Evolutionary conservation across 2,329 filamentous ascomycete species (phyloP).

Genomic region (Stagonosporopsis cucurbitacearum): DNA sequence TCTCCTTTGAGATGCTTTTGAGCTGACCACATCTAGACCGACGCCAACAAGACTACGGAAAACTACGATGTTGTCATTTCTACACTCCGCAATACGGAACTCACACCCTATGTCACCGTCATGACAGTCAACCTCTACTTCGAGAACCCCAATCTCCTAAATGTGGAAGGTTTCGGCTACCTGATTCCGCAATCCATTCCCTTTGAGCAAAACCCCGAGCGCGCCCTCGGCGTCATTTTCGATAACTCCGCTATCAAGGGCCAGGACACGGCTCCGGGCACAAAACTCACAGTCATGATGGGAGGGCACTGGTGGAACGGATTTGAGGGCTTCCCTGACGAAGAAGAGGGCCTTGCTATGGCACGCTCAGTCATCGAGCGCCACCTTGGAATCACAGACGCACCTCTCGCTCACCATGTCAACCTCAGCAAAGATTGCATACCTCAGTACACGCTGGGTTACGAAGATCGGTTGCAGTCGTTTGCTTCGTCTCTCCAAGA

Average conservation of each 20-base stretch:
- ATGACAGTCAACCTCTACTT: conserved; percentile 95
- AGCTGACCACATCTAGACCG: conserved; percentile 26
- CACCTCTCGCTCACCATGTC: conserved; percentile 67
- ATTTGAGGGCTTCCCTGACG: conserved; percentile 66
- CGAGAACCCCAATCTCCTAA: conserved; percentile 67
- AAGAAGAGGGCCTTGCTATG: conserved; percentile 71
- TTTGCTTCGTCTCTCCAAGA: conserved; percentile 62
- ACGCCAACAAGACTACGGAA: conserved; percentile 20
- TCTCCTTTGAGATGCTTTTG: background rate
- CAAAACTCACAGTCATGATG: conserved; percentile 92
- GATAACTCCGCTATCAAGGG: conserved; percentile 72
- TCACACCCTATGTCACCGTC: conserved; percentile 75
- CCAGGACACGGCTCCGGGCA: conserved; percentile 67
- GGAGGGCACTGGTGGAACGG: conserved; percentile 91
- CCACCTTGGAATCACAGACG: conserved; percentile 74
- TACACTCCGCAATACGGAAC: conserved; percentile 51
- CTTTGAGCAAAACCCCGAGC: conserved; percentile 77
- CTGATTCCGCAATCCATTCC: conserved; percentile 80
- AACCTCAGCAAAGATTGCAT: conserved; percentile 75
- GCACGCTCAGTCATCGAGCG: conserved; percentile 72
- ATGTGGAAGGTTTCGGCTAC: conserved; percentile 82
- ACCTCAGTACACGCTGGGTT: conserved; percentile 87
- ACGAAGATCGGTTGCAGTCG: conserved; percentile 66
- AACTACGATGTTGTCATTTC: conserved; percentile 43
- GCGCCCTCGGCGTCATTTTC: conserved; percentile 89